These are phyloP conservation scores for Emmonsia crescens DNA, from an alignment of 2,329 filamentous ascomycete species.

Conservation along the genomic window DNA sequence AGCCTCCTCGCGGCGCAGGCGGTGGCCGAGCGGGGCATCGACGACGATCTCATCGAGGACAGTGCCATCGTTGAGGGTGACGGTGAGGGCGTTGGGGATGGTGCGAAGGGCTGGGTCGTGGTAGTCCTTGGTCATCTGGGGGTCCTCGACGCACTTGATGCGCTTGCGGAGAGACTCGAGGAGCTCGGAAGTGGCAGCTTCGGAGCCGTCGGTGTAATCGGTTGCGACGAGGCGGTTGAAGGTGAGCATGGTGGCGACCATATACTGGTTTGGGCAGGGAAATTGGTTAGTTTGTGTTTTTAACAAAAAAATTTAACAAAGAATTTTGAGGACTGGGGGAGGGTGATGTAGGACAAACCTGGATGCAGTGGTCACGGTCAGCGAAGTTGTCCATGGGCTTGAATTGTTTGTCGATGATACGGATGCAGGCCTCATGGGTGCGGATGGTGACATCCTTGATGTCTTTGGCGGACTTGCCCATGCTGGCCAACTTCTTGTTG, in stretches of 20 bases:
- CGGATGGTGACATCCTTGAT: constrained; percentile 90
- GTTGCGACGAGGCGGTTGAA: constrained; percentile 87
- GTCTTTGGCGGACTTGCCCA: constrained; percentile 85
- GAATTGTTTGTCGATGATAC: constrained; percentile 99
- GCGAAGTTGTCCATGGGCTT: constrained; percentile 99
- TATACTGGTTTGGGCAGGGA: constrained; percentile 49
- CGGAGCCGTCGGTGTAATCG: constrained; percentile 86
- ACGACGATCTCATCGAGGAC: constrained; percentile 82
- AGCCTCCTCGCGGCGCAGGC: constrained; percentile 82
- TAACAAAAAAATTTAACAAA: too few relatives aligned
- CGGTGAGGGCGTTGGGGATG: constrained; percentile 93
- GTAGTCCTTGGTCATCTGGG: constrained; percentile 89
- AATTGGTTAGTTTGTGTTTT: constrained; percentile 15
- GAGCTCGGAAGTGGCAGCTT: constrained; percentile 80
- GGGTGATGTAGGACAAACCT: constrained; percentile 37
- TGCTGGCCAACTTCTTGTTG: constrained; percentile 65
- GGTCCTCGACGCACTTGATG: constrained; percentile 94
- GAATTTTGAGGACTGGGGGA: not conserved
- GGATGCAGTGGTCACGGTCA: constrained; percentile 97
- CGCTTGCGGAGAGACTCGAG: constrained; percentile 86
- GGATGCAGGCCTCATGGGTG: constrained; percentile 95
- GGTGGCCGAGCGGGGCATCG: constrained; percentile 89
- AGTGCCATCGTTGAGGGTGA: constrained; percentile 89
- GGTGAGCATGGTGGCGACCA: constrained; percentile 91
- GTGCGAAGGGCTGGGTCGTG: constrained; percentile 87